phyloP scores from a whole-genome alignment of 257 asterid species.

The Ballota nigra region DNA sequence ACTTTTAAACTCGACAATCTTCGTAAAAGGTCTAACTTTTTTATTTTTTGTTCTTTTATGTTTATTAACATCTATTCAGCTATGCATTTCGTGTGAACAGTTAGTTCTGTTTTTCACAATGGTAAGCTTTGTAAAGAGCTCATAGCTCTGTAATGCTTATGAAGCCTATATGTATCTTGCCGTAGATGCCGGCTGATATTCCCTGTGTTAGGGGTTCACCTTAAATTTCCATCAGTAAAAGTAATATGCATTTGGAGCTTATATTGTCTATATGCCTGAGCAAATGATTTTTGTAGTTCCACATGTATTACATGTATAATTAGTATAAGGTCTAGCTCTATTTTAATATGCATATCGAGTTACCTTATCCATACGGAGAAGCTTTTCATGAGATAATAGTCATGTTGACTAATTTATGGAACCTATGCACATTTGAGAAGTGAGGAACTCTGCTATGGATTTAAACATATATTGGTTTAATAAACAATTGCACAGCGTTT shows the following conservation, averaged over 20 bases:
- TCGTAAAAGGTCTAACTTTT: constrained; percentile 67
- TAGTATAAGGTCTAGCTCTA: constrained; percentile 1
- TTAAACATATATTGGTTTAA: not conserved
- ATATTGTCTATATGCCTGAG: not conserved
- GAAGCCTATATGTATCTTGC: constrained; percentile 6
- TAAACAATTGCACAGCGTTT: not conserved
- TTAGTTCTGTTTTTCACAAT: constrained; percentile 15
- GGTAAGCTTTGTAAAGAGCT: constrained; percentile 4
- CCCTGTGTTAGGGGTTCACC: not conserved
- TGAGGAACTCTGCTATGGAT: not conserved
- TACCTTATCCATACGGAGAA: constrained; percentile 11
- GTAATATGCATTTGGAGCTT: not conserved
- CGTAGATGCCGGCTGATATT: not conserved
- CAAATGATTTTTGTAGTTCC: not conserved
- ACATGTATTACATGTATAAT: not conserved
- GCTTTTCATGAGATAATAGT: not conserved
- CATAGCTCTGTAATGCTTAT: constrained; percentile 7
- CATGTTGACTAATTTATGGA: not conserved
- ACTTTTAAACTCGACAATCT: constrained; percentile 83
- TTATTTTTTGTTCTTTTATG: constrained; percentile 11
- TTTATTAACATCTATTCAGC: constrained; percentile 8
- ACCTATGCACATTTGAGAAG: not conserved
- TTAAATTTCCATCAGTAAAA: constrained; percentile 7
- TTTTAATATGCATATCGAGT: not conserved
- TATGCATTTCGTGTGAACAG: constrained; percentile 18